Base-by-base conservation (phyloP, 1,284 basidiomycete genomes). In the Puccinia horiana region DNA sequence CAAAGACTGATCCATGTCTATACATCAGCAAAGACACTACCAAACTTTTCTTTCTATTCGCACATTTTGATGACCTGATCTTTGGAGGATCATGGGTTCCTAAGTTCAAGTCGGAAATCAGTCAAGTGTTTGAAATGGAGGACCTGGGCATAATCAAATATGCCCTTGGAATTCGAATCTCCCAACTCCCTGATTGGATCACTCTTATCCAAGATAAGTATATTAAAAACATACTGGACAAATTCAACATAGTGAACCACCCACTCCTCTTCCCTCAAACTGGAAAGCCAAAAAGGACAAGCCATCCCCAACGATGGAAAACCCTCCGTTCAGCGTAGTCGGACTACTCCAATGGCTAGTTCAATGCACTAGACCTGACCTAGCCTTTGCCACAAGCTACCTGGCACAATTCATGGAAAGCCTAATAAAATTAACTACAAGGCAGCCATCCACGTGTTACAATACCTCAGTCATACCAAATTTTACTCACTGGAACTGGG, bases 71-170 rank as follows among this genome's bases (percentile, higher is more conserved):
- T 40, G 14, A 61, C n/a, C 42, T 37, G 23, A 12, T 61, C 52
- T n/a, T 76, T 44, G 54, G 37, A 35, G 75, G 56, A 6, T 5
- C 20, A 6, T 29, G 26, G 20, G 42, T 18, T 42, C 18, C 14
- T 11, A 12, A n/a, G 37, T 76, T 76, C 35, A 76, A 76, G 63
- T 9, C 6, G 5, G 42, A 77, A 77, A 61, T 77, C 14, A 8
- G 6, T 12, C 14, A 49, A n/a, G 12, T 9, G 6, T 76, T 52
- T 52, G 75, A 76, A 37, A 76, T 76, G 75, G 75, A 47, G 16
- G 44, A 47, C 44, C 44, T 47, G 8, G 52, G 52, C 8, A 54
- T 16, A 16, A 18, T n/a, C 12, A 54, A n/a, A n/a, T 54, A 54
- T 18, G 23, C 52, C 6, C 52, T 54, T 54, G 52, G 52, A 5